Evolutionary conservation across 352 stramenopile species (phyloP), one percentile per base, ranked within the genome.

Genomic region (Phytopythium mirpurense): DNA sequence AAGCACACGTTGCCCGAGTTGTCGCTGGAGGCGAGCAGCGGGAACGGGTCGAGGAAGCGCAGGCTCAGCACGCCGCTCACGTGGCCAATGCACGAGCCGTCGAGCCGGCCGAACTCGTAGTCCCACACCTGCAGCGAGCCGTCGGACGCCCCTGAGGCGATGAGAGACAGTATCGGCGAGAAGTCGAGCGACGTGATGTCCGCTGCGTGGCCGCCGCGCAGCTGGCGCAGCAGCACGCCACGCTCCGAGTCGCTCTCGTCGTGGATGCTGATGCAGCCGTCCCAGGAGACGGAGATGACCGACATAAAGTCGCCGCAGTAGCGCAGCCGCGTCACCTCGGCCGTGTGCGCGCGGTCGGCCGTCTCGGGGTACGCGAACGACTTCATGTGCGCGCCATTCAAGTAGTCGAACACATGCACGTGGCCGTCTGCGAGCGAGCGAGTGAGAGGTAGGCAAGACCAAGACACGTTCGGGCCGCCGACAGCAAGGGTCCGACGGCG

Each of bases 341-440:
- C 70, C n/a, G 41, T 35, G 49, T 96, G 85, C 6, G 86, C 81
- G 26, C 75, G 68, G 50, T 86, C 80, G 40, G 78, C 70, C 5
- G 74, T 52, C 27, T 90, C 76, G 15, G 72, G 62, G 46, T 92
- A 91, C 40, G 72, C 74, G 47, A 89, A 95, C 10, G 74, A 84
- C 65, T 96, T 95, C 85, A 96, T 95, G 26, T 86, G 72, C 19
- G 73, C 76, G 18, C 86, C 87, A 45, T 94, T 96, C 37, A 95
- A 63, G 63, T 95, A 96, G 63, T 95, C 80, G 45, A 86, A 92
- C n/a, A 90, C 77, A 18, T 88, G 67, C 32, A 94, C 78, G 38
- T 79, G 74, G 23, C 87, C 87, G 9, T 60, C 67, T 84, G 48
- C n/a, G 31, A 14, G 6, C 32, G 14, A 32, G 40, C n/a, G 45